These are phyloP conservation scores for Microdochium bolleyi DNA, from an alignment of 2,329 filamentous ascomycete genomes.

Conservation along the genomic window DNA sequence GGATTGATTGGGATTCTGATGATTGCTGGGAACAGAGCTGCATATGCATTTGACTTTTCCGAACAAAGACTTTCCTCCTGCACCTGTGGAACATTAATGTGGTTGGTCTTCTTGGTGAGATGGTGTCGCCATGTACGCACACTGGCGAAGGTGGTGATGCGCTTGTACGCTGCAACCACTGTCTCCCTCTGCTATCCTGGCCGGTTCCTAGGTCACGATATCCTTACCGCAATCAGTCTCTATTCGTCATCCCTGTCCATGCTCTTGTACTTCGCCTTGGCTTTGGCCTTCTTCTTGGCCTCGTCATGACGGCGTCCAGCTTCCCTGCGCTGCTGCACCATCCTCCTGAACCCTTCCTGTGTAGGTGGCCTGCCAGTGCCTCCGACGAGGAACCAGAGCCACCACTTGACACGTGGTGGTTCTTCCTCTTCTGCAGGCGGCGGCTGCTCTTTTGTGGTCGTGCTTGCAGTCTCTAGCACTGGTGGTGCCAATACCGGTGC, in stretches of 20 bases:
- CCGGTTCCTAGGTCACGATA: no score
- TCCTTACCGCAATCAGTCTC: no score
- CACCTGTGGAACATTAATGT: neutral
- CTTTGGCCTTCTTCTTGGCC: neutral
- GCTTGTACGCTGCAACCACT: no score
- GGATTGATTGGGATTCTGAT: neutral
- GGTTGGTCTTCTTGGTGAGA: neutral
- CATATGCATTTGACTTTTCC: neutral
- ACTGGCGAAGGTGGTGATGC: no score
- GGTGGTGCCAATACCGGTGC: no score
- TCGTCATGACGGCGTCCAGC: neutral
- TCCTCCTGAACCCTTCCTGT: neutral
- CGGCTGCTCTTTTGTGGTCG: no score
- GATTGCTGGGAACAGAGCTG: neutral
- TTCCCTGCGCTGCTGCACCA: neutral
- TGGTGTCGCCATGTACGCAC: neutral
- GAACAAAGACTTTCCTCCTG: neutral
- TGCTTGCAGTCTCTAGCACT: no score
- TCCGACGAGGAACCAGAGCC: neutral
- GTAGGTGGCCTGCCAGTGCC: neutral
- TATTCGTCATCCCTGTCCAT: no score
- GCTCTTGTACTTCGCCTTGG: neutral
- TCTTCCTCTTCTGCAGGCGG: no score
- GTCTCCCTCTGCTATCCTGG: no score
- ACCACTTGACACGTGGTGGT: neutral